A percentile compares a stretch with the other conserved stretches of the same genome.
phyloP scores from a whole-genome alignment of 768 basidiomycete species.

The Mycena floridula region DNA sequence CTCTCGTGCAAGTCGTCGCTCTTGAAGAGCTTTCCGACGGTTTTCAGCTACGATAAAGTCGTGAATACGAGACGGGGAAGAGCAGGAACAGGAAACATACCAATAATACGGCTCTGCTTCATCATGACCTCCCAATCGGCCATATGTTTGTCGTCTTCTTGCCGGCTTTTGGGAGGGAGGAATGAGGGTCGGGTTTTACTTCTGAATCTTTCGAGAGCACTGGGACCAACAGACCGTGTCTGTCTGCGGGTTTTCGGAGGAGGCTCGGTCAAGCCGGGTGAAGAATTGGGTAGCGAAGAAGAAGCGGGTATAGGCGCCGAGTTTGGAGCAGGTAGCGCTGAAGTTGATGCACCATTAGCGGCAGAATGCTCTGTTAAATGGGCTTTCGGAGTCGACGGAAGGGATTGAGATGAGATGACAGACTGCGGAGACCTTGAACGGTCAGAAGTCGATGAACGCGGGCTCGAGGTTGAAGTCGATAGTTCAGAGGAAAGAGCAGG shows the following conservation, averaged over 20 bases:
- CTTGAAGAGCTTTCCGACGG: constrained; percentile 53
- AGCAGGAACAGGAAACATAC: constrained; percentile 32
- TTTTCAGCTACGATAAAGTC: constrained; percentile 70
- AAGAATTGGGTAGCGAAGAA: constrained; percentile 11
- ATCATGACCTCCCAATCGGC: constrained; percentile 88
- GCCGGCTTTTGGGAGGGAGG: constrained; percentile 74
- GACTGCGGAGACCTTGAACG: constrained; percentile 6
- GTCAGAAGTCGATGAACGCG: background rate
- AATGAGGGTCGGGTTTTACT: constrained; percentile 81
- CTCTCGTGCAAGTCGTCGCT: constrained; percentile 59
- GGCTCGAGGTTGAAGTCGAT: background rate
- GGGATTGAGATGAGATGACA: background rate
- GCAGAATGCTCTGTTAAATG: background rate
- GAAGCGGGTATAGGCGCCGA: constrained; percentile 26
- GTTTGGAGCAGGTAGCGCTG: constrained; percentile 13
- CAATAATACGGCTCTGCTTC: constrained; percentile 67
- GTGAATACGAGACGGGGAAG: constrained; percentile 4
- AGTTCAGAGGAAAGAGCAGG: background rate
- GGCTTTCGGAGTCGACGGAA: background rate
- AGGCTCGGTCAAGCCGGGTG: constrained; percentile 4
- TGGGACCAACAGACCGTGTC: constrained; percentile 58
- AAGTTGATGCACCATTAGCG: background rate
- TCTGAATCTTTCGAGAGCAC: constrained; percentile 68
- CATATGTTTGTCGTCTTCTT: constrained; percentile 80
- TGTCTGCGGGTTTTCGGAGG: constrained; percentile 33